These are phyloP conservation scores for Acacia concinna DNA, from an alignment of 331 rosid genomes.

Conservation along the genomic window DNA sequence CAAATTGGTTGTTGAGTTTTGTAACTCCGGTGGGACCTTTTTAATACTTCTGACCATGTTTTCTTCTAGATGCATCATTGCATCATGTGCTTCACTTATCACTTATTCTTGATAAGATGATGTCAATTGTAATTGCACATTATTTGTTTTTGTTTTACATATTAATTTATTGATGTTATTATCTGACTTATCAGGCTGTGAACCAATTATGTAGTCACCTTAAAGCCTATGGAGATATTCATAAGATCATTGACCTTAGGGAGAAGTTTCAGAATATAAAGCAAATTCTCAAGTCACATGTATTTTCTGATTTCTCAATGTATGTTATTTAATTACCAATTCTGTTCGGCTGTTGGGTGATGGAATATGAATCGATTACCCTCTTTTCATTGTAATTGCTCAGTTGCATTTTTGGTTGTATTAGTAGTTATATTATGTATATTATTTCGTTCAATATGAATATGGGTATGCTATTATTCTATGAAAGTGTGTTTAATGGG, in stretches of 20 bases:
- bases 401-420: not conserved
- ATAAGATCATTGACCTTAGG: conserved; percentile 92
- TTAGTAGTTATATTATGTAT: not conserved
- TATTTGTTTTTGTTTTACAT: conserved; percentile 10
- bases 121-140: not conserved
- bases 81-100: not conserved
- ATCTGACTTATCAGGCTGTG: conserved; percentile 79
- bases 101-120: conserved; percentile 24
- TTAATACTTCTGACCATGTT: not conserved
- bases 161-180: conserved; percentile 21
- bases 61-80: not conserved
- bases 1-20: not conserved
- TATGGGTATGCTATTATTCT: conserved; percentile 2
- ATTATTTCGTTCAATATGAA: conserved; percentile 21
- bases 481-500: conserved; percentile 28
- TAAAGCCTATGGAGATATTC: conserved; percentile 96
- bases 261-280: conserved; percentile 98
- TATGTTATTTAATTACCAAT: conserved; percentile 37
- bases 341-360: conserved; percentile 19
- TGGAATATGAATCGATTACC: not conserved
- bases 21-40: not conserved
- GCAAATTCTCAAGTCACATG: conserved; percentile 96
- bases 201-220: conserved; percentile 96
- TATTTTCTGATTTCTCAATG: conserved; percentile 95
- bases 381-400: conserved; percentile 15